These are phyloP conservation scores for Exophiala dermatitidis DNA, from an alignment of 2,329 filamentous ascomycete genomes.

Conservation along the genomic window DNA sequence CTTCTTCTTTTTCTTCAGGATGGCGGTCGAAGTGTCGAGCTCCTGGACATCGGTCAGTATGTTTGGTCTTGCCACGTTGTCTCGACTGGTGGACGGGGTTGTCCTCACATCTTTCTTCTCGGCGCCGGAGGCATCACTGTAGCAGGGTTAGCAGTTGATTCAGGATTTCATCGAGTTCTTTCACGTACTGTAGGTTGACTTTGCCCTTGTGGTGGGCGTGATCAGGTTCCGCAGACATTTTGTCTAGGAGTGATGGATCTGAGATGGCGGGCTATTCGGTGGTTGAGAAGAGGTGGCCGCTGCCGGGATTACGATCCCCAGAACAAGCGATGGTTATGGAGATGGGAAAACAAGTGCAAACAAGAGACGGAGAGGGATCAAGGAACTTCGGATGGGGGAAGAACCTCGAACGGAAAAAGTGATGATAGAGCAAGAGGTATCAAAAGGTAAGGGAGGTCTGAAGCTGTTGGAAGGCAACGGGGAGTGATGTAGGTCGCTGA, in stretches of 20 bases:
- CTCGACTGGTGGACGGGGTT: conserved; percentile 14
- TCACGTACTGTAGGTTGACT: conserved; percentile 69
- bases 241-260: conserved; percentile 33
- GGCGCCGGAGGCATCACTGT: conserved; percentile 79
- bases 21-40: conserved; percentile 88
- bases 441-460: conserved; percentile 4
- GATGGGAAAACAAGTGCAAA: background rate
- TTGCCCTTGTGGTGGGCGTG: conserved; percentile 65
- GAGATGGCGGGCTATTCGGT: background rate
- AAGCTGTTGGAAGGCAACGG: conserved; percentile 3
- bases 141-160: conserved; percentile 17
- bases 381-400: conserved; percentile 10
- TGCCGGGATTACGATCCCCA: conserved; percentile 3
- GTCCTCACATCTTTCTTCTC: conserved; percentile 71
- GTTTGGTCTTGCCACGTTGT: conserved; percentile 25
- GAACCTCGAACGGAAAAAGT: conserved; percentile 10
- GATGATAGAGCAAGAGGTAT: conserved; percentile 2
- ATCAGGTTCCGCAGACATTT: conserved; percentile 64
- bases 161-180: conserved; percentile 10
- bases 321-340: background rate
- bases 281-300: background rate
- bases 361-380: background rate
- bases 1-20: conserved; percentile 99
- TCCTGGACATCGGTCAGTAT: conserved; percentile 47
- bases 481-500: conserved; percentile 7